Conservation (phyloP, 805 yeast genomes). For the Yarrowia sp. region DNA sequence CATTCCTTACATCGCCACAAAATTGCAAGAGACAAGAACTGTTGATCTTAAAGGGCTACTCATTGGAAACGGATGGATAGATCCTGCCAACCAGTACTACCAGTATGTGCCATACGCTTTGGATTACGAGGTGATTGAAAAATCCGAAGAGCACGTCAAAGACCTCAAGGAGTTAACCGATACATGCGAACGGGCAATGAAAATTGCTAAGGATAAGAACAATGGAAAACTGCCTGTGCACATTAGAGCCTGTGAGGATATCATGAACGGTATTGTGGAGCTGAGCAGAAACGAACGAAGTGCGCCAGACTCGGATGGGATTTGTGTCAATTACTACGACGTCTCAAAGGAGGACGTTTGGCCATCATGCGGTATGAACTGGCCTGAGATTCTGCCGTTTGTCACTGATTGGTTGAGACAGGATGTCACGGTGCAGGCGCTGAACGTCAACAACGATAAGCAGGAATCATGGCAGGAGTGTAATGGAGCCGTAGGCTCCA, state of each 20-base stretch:
- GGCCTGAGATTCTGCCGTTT: constrained; percentile 68
- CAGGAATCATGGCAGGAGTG: constrained; percentile 74
- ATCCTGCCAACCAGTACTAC: constrained; percentile 79
- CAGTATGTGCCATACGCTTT: constrained; percentile 72
- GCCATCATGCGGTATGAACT: constrained; percentile 87
- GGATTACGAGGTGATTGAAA: constrained; percentile 54
- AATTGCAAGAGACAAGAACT: constrained; percentile 42
- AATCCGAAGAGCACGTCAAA: constrained; percentile 32
- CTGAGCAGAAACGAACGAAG: constrained; percentile 32
- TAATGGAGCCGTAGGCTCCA: constrained; percentile 52
- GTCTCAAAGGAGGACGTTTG: constrained; percentile 63
- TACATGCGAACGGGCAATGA: constrained; percentile 36
- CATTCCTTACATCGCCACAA: constrained; percentile 80
- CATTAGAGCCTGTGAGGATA: constrained; percentile 41
- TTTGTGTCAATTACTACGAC: constrained; percentile 83
- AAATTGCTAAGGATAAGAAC: constrained; percentile 29
- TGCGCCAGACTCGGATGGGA: constrained; percentile 36
- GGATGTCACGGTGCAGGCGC: constrained; percentile 47
- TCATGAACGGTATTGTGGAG: constrained; percentile 43
- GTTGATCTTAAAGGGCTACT: constrained; percentile 61
- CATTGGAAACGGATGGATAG: constrained; percentile 94
- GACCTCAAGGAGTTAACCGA: constrained; percentile 32
- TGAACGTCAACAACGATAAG: constrained; percentile 48
- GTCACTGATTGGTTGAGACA: constrained; percentile 53
- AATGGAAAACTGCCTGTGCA: constrained; percentile 31